Percentiles rank a stretch among this genome's conserved stretches.
Conservation (phyloP, 495 filamentous ascomycete species). For the Polyplosphaeria fusca region DNA sequence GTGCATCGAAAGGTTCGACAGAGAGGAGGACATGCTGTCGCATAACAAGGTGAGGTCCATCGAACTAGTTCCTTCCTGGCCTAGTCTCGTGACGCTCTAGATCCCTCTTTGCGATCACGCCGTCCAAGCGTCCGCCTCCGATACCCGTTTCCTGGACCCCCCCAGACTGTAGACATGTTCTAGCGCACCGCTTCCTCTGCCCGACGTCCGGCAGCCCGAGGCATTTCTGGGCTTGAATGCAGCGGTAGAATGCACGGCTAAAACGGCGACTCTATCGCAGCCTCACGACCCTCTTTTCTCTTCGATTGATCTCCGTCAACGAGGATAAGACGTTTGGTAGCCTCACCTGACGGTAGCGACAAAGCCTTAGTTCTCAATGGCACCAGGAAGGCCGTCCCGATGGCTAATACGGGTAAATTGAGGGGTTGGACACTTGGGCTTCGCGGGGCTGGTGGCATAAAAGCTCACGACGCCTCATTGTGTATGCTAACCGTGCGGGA, state of each 20-base stretch:
- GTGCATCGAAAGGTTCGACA: not conserved
- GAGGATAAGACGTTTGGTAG: not conserved
- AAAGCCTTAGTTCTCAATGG: not conserved
- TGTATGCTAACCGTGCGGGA: no score
- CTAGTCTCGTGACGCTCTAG: no score
- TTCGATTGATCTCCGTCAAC: conserved; percentile 2
- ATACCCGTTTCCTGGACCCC: no score
- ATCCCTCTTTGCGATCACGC: no score
- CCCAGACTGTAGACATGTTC: not conserved
- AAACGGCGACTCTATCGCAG: conserved; percentile 3
- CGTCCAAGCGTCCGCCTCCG: no score
- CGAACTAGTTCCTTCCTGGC: no score
- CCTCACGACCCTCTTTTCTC: not conserved
- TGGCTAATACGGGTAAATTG: conserved; percentile 32
- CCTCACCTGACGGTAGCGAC: conserved; percentile 2
- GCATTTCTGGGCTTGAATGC: conserved; percentile 9
- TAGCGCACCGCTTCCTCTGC: not conserved
- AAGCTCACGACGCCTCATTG: conserved; percentile 6
- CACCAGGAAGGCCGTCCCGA: conserved; percentile 15
- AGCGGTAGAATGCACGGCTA: conserved; percentile 29
- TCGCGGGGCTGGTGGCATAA: conserved; percentile 13
- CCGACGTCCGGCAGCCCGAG: conserved; percentile 23
- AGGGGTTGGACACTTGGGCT: not conserved
- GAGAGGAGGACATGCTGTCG: not conserved
- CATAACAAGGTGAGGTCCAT: not conserved